Base-by-base conservation (phyloP, 2,329 filamentous ascomycete genomes). In the Tolypocladium amazonense region DNA sequence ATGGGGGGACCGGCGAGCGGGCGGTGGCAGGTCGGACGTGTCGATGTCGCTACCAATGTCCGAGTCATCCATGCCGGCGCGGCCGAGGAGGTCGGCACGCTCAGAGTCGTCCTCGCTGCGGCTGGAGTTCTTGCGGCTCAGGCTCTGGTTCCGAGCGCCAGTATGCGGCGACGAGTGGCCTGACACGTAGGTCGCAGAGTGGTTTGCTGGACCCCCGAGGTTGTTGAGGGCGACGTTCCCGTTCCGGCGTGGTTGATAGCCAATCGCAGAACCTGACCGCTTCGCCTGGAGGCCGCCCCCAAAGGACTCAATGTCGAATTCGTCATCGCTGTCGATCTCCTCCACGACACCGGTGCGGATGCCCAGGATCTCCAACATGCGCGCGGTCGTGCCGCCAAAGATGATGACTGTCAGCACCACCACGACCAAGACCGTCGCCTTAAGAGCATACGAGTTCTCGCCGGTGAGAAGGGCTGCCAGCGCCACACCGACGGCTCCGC, bases 401-500 rank as follows among this genome's bases (percentile, higher is more conserved):
- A 99, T 97, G 74, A 99, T 99, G 67, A 99, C 94, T 0, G 94
- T 97, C 62, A 99, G 79, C 67, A 99, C 93, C 6, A 99, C 94
- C 0, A 97, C 94, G 12, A 99, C 92, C 14, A 99, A 79, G n/a
- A 99, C 93, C 0, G 94, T 99, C 8, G 94, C 94, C 66, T 92
- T 88, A 41, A 99, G 80, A 0, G 91, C 90, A 60, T 87, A 88
- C 0, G 86, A 87, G 69, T 96, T 94, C 58, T 87, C 85, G 54
- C 92, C 94, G 0, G 85, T 87, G 55, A 99, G 81, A 33, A 95
- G 88, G 27, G 93, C 93, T 38, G 94, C 94, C 55, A 99, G 80
- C 1, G 94, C 94, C 41, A 99, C 94, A 60, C 94, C 94, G 66
- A 99, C 94, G 55, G 94, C 94, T 67, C 94, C 94, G 63, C 94